Evolutionary conservation across 192 early-diverging fungal genomes (phyloP).

Genomic region (Rhizoclosmatium globosum): DNA sequence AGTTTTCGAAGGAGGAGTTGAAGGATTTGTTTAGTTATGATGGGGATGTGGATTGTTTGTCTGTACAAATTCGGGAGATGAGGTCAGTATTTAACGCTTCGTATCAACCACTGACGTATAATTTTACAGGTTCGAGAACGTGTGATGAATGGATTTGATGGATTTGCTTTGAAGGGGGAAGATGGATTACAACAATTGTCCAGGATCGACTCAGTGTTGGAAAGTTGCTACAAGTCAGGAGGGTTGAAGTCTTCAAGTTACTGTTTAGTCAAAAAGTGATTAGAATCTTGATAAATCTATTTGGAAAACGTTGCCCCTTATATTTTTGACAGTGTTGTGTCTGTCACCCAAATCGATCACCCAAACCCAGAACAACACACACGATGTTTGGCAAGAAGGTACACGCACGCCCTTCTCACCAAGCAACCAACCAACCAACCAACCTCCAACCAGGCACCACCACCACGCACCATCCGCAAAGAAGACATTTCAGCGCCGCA

Average conservation of each 20-base stretch:
- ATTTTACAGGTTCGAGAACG: slow-evolving; percentile 3
- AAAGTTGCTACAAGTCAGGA: neutral
- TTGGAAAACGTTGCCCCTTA: no score
- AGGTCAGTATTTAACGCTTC: neutral
- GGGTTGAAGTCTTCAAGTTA: neutral
- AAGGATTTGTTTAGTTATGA: slow-evolving; percentile 66
- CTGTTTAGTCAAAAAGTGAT: neutral
- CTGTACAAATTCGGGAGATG: neutral
- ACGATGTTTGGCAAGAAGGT: no score
- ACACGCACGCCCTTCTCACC: no score
- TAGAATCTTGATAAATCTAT: no score
- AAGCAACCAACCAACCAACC: no score
- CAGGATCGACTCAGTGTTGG: neutral
- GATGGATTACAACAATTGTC: neutral
- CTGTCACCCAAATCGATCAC: no score
- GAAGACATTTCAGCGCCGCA: slow-evolving; percentile 28
- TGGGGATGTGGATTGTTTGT: slow-evolving; percentile 55
- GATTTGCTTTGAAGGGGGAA: neutral
- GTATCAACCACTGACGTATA: no score
- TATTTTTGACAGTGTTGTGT: no score
- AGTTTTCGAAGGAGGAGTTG: slow-evolving; percentile 64
- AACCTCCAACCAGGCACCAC: neutral
- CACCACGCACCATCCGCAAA: slow-evolving; percentile 20
- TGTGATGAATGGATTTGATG: slow-evolving; percentile 12
- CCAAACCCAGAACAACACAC: no score